Evolutionary conservation across 169 alveolate species (phyloP).

Genomic region (Eimeria sp.): DNA sequence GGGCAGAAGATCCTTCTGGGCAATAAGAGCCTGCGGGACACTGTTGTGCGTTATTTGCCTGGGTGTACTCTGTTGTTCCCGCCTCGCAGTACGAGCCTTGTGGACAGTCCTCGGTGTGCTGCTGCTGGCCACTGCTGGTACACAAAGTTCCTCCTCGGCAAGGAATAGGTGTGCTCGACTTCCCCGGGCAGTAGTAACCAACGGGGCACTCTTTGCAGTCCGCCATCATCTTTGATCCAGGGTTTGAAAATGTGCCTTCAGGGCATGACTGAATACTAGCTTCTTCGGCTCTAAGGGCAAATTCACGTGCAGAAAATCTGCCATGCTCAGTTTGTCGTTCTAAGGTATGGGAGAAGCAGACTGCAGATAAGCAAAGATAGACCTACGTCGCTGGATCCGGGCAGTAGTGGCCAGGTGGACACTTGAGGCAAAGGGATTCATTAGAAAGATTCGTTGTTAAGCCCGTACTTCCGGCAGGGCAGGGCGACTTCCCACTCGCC

Average conservation of each 20-base stretch:
- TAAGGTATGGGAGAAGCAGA: not conserved
- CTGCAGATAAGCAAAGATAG: not conserved
- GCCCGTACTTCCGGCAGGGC: conserved; percentile 41
- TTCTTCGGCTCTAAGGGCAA: not conserved
- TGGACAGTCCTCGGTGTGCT: conserved; percentile 71
- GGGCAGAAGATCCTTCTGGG: conserved; percentile 58
- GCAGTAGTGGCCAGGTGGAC: conserved; percentile 66
- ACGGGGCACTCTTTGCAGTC: conserved; percentile 75
- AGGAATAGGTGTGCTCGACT: conserved; percentile 84
- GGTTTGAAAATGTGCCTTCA: conserved; percentile 26
- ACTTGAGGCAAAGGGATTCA: conserved; percentile 39
- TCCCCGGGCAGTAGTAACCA: conserved; percentile 87
- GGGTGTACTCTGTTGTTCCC: conserved; percentile 29
- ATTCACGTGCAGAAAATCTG: not conserved
- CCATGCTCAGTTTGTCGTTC: not conserved
- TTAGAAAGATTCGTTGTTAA: conserved; percentile 23
- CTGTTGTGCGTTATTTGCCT: conserved; percentile 12
- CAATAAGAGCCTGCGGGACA: conserved; percentile 90
- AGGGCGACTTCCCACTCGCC: not conserved
- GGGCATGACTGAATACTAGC: not conserved
- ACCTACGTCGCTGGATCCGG: conserved; percentile 20
- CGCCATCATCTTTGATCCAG: conserved; percentile 4
- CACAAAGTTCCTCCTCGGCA: conserved; percentile 87
- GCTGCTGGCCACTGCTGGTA: not conserved
- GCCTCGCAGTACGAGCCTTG: conserved; percentile 86